Evolutionary conservation across 2,329 filamentous ascomycete genomes (phyloP).

Genomic region (Kalaharituber pfeilii): DNA sequence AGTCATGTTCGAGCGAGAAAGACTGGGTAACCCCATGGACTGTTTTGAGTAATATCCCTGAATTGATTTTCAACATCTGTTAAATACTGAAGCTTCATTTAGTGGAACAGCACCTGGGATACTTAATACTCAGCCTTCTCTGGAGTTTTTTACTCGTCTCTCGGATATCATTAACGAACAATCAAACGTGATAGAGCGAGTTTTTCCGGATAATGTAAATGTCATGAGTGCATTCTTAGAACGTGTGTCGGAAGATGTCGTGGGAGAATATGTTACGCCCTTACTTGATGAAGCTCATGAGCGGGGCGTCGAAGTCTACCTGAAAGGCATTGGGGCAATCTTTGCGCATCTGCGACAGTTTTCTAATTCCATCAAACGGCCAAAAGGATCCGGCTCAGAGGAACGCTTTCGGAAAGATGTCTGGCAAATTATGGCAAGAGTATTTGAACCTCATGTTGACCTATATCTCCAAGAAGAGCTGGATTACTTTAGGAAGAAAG

Average conservation of each 20-base stretch:
- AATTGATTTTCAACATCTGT: too few relatives aligned
- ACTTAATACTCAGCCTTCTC: slow-evolving; percentile 62
- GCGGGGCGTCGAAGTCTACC: slow-evolving; percentile 54
- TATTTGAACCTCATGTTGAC: slow-evolving; percentile 88
- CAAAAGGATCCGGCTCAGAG: slow-evolving; percentile 38
- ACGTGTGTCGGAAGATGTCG: slow-evolving; percentile 61
- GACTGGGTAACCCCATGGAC: slow-evolving; percentile 58
- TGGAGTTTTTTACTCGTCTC: slow-evolving; percentile 61
- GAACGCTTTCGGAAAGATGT: slow-evolving; percentile 46
- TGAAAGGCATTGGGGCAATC: slow-evolving; percentile 70
- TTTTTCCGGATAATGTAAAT: slow-evolving; percentile 54
- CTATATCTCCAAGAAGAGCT: slow-evolving; percentile 84
- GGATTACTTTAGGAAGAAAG: slow-evolving; percentile 61
- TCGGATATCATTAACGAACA: slow-evolving; percentile 68
- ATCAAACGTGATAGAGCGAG: slow-evolving; percentile 56
- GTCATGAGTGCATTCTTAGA: slow-evolving; percentile 67
- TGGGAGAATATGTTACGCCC: slow-evolving; percentile 70
- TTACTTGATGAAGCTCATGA: slow-evolving; percentile 78
- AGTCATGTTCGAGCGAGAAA: slow-evolving; percentile 55
- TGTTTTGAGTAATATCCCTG: slow-evolving; percentile 50
- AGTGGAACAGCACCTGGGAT: slow-evolving; percentile 40
- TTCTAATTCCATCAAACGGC: slow-evolving; percentile 49
- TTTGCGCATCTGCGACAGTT: slow-evolving; percentile 77
- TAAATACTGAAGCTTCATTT: too few relatives aligned
- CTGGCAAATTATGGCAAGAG: slow-evolving; percentile 47